Percentiles rank a stretch among this genome's conserved stretches.
These are phyloP conservation scores for Flaveria brownii DNA, from an alignment of 129 eudicot species.

Conservation along the genomic window DNA sequence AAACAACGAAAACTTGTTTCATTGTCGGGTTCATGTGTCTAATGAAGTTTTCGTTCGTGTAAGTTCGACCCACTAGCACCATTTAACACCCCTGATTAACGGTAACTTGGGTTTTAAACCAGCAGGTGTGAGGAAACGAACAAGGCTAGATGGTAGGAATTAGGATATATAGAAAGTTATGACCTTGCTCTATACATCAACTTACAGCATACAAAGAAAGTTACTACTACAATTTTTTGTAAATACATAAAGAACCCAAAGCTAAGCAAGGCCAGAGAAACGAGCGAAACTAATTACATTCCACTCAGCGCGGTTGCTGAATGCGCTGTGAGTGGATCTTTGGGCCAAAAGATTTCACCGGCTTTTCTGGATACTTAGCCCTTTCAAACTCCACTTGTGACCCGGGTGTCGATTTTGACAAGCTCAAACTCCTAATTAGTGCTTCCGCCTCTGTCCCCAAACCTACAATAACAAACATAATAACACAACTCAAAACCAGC, in stretches of 20 bases:
- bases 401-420: slow-evolving; percentile 35
- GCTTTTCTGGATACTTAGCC: slow-evolving; percentile 50
- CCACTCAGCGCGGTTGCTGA: slow-evolving; percentile 68
- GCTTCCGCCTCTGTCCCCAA: slow-evolving; percentile 34
- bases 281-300: slow-evolving; percentile 25
- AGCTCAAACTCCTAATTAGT: slow-evolving; percentile 45
- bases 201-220: slow-evolving; percentile 38
- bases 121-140: slow-evolving; percentile 44
- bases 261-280: slow-evolving; percentile 32
- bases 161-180: slow-evolving; percentile 4
- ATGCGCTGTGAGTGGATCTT: slow-evolving; percentile 47
- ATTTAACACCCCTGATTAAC: background rate
- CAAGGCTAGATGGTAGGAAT: slow-evolving; percentile 45
- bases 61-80: too few relatives aligned
- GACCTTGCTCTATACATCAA: slow-evolving; percentile 75
- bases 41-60: background rate
- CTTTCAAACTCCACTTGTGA: slow-evolving; percentile 42
- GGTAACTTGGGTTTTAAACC: slow-evolving; percentile 32
- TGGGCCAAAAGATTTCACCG: slow-evolving; percentile 51
- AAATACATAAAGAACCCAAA: slow-evolving; percentile 23
- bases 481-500: slow-evolving; percentile 6
- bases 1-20: background rate
- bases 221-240: slow-evolving; percentile 20
- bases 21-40: background rate
- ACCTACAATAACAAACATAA: slow-evolving; percentile 28